Evolutionary conservation across 331 rosid species (phyloP).

Genomic region (Acacia pycnantha): DNA sequence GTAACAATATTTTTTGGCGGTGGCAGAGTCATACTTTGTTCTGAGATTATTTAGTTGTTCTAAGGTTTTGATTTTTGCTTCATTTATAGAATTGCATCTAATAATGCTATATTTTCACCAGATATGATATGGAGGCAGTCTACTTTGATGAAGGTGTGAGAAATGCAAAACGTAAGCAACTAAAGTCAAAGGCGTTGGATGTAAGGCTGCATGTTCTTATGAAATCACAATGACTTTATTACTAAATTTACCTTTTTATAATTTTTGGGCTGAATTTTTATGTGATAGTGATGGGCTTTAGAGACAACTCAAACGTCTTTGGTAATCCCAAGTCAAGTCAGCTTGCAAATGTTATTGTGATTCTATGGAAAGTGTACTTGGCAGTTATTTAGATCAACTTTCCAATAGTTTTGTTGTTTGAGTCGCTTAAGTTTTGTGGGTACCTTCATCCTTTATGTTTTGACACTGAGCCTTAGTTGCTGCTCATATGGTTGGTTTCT

Average conservation of each 20-base stretch:
- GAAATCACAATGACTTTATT: constrained; percentile 2
- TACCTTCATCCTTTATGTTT: too few relatives aligned
- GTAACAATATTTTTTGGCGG: not conserved
- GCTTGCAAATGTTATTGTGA: not conserved
- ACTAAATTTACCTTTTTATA: constrained; percentile 1
- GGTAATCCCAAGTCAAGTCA: constrained; percentile 8
- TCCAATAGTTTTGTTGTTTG: not conserved
- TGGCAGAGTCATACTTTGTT: not conserved
- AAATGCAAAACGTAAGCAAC: constrained; percentile 57
- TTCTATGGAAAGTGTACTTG: not conserved
- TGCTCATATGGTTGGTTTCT: not conserved
- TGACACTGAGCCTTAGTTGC: not conserved
- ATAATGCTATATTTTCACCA: constrained; percentile 35
- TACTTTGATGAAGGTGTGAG: constrained; percentile 80
- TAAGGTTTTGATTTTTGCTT: not conserved
- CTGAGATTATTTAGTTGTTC: constrained; percentile 21
- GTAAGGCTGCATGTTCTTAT: constrained; percentile 44
- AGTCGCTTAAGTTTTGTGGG: not conserved
- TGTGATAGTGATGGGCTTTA: not conserved
- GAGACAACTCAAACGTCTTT: constrained; percentile 3
- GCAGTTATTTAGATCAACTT: not conserved
- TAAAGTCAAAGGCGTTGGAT: constrained; percentile 59
- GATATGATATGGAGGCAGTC: constrained; percentile 68
- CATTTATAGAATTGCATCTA: not conserved
- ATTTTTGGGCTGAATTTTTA: constrained; percentile 20